Evolutionary conservation across 2,329 filamentous ascomycete species (phyloP), one percentile per base, ranked within the genome.

Genomic region (Annulohypoxylon truncatum): DNA sequence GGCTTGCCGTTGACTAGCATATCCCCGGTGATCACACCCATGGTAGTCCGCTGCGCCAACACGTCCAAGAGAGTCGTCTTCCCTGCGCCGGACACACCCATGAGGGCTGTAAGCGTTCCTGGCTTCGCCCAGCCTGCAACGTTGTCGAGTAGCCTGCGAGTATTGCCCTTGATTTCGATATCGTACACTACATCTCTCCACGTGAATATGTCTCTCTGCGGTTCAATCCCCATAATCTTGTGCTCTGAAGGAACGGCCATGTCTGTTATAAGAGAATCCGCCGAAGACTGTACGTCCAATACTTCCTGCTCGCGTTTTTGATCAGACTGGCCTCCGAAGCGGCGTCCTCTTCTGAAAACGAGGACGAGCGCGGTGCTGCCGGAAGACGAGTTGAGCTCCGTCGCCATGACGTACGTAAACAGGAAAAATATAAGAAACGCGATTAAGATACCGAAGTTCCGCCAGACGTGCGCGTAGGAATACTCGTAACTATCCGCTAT

Each of bases 41-140:
- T 93, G 0, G 90, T 93, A 8, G 90, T 90, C 75, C 94, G 89
- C 62, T 91, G 91, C 38, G 94, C 94, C 68, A 97, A 85, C 35
- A 92, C 92, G 79, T 97, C 92, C 24, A 97, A 81, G 24, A 97
- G 85, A 1, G 93, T 96, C 0, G 94, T 97, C 79, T 97, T 97
- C 57, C 94, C 94, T 20, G 94, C 94, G 70, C 94, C 93, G 28
- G 91, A 93, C 2, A 93, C 92, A 80, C 93, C 92, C 68, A 97
- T 97, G 1, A 96, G 83, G 24, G 92, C 93, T 15, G 93, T 97
- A 51, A 96, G 79, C 10, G 92, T 96, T 61, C 94, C 94, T 2
- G 94, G 94, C 80, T 96, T 95, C 61, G 97, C 93, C 92, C 92
- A 97, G 24, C 94, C 56, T 26, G 31, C 35, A 33, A 59, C 47